Evolutionary conservation across 257 asterid species (phyloP), one percentile per base, ranked within the genome.

Genomic region (Forsythia suspensa): DNA sequence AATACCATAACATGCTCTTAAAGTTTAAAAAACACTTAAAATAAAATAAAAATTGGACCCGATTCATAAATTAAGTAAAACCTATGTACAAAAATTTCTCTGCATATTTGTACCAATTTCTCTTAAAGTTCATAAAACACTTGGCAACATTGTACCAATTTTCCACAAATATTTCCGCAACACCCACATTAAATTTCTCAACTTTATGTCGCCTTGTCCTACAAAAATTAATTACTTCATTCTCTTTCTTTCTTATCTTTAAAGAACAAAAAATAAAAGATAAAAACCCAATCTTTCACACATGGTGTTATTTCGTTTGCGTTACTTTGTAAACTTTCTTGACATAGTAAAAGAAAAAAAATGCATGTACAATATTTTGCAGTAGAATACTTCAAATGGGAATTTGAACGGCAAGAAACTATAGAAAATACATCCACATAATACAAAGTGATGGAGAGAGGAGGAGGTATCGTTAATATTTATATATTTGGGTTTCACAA

Each of bases 141-240:
- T 69, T 77, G 34, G 51, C 55, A 44, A 20, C 42, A 63, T 40
- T n/a, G 10, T 43, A 43, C 51, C 51, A 10, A 12, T 24, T 51
- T 71, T 71, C 36, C 65, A 9, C 8, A 3, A 20, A 57, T 11
- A 78, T 29, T 68, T 74, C 16, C 40, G 38, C 21, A 67, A 21
- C 59, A 8, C 51, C 78, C 84, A 46, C 51, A 72, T 66, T 46
- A 41, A 76, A 18, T 21, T 63, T 77, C 71, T 36, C 16, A 36
- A 34, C n/a, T 51, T 15, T 51, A 51, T 15, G 20, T 51, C 59
- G 10, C 21, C 72, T 4, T 46, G 36, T 73, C 68, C 68, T 63
- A 34, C 12, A 24, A 68, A 68, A 65, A 20, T 51, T 16, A 34
- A 6, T 5, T 40, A 70, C 20, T 41, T 57, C 2, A 34, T 42